phyloP scores from a whole-genome alignment of 352 stramenopile genomes.

The Globisporangium parvum region DNA sequence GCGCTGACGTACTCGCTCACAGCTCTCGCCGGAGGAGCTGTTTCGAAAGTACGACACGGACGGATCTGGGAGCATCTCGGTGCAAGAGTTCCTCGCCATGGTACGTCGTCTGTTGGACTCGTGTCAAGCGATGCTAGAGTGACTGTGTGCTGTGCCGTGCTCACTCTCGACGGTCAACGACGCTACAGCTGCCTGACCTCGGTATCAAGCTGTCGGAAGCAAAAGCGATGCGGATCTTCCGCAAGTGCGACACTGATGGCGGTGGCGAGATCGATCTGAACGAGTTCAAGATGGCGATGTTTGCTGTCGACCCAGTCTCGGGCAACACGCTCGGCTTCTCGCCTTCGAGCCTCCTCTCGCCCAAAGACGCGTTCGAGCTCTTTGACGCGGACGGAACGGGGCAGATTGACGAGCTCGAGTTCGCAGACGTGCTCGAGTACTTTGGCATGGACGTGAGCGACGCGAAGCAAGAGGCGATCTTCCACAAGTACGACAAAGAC shows the following conservation, averaged over 20 bases:
- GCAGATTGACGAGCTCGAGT: conserved; percentile 91
- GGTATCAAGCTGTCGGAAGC: conserved; percentile 84
- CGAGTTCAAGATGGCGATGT: conserved; percentile 93
- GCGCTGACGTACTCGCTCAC: not conserved
- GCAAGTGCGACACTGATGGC: conserved; percentile 86
- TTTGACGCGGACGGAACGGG: conserved; percentile 89
- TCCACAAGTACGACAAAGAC: conserved; percentile 91
- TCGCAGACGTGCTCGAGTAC: conserved; percentile 92
- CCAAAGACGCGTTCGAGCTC: conserved; percentile 89
- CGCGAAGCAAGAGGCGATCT: conserved; percentile 88
- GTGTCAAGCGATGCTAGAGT: conserved; percentile 5
- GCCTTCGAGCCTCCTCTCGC: conserved; percentile 74
- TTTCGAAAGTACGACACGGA: conserved; percentile 92
- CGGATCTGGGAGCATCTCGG: conserved; percentile 86
- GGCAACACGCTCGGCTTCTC: conserved; percentile 77
- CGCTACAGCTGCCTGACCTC: conserved; percentile 71
- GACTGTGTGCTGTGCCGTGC: not conserved
- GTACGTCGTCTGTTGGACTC: conserved; percentile 28
- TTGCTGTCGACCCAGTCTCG: conserved; percentile 84
- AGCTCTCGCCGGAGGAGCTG: conserved; percentile 79
- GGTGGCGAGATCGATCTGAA: conserved; percentile 89
- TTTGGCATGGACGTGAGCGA: conserved; percentile 87
- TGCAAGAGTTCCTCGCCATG: conserved; percentile 86
- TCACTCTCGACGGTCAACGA: not conserved
- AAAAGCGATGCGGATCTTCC: conserved; percentile 90